Percentiles rank a stretch among this genome's conserved stretches.
Conservation (phyloP, 2,329 filamentous ascomycete species). For the Sclerotinia nivalis region DNA sequence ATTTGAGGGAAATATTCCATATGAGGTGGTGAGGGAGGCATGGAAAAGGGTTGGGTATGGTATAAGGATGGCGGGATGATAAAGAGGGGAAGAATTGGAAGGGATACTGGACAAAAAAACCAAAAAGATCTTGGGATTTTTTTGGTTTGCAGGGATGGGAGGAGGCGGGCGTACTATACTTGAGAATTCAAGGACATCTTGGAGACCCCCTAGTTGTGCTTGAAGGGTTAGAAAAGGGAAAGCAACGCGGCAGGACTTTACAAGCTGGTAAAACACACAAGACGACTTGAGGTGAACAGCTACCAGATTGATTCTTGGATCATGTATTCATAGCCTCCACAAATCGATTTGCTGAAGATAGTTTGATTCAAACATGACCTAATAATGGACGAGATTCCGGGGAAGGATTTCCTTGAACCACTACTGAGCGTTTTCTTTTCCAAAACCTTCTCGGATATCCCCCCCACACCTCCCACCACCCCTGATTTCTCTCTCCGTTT, state of each 20-base stretch:
- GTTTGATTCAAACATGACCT: not conserved
- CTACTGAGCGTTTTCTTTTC: not conserved
- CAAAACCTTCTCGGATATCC: conserved; percentile 1
- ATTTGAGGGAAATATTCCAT: too few relatives aligned
- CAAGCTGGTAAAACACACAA: not conserved
- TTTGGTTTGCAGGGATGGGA: not conserved
- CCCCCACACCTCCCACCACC: conserved; percentile 2
- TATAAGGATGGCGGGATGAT: not conserved
- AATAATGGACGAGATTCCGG: conserved; percentile 12
- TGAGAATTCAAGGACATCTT: not conserved
- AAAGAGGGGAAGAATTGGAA: not conserved
- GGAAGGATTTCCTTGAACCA: not conserved
- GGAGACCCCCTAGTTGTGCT: not conserved
- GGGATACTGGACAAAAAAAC: too few relatives aligned
- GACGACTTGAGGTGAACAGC: not conserved
- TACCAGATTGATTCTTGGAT: too few relatives aligned
- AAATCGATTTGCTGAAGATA: not conserved
- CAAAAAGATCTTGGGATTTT: too few relatives aligned
- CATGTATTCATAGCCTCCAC: not conserved
- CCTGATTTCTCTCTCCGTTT: not conserved
- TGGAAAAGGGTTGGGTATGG: too few relatives aligned
- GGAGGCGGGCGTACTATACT: not conserved
- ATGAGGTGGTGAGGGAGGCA: too few relatives aligned
- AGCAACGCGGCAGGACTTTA: too few relatives aligned
- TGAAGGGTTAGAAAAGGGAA: not conserved